Percentiles rank a stretch among this genome's conserved stretches.
Evolutionary conservation across 106 monocot species (phyloP).

Genomic region (Hemerocallis citrina): DNA sequence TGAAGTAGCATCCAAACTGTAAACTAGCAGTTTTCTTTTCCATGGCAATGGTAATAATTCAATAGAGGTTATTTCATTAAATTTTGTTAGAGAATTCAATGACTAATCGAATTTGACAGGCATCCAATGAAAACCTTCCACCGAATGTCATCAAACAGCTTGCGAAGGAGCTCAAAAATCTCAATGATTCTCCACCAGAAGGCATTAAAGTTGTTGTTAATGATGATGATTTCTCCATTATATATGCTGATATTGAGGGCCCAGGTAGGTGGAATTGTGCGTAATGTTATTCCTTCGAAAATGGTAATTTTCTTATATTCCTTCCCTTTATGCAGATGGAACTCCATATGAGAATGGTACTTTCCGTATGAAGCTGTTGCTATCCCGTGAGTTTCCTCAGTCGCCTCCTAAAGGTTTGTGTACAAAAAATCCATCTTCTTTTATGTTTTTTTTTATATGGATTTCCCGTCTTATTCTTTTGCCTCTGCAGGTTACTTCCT

Average conservation of each 20-base stretch:
- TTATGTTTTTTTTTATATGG: background rate
- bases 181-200: conserved; percentile 85
- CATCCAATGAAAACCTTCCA: conserved; percentile 86
- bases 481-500: conserved; percentile 52
- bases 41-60: too few species aligned
- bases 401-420: conserved; percentile 89
- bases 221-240: conserved; percentile 83
- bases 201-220: conserved; percentile 82
- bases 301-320: too few species aligned
- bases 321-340: conserved; percentile 85
- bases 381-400: conserved; percentile 83
- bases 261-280: conserved; percentile 80
- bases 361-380: conserved; percentile 78
- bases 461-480: background rate
- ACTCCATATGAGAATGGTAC: conserved; percentile 93
- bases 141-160: conserved; percentile 88
- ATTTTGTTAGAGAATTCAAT: too few species aligned
- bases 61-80: too few species aligned
- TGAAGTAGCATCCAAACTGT: too few species aligned
- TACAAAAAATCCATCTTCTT: too few species aligned
- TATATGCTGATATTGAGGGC: conserved; percentile 96
- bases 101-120: too few species aligned
- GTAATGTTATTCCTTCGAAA: too few species aligned
- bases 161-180: conserved; percentile 76
- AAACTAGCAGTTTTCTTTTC: too few species aligned